Evolutionary conservation across 2,329 filamentous ascomycete species (phyloP).

Genomic region (Epichloe festucae): DNA sequence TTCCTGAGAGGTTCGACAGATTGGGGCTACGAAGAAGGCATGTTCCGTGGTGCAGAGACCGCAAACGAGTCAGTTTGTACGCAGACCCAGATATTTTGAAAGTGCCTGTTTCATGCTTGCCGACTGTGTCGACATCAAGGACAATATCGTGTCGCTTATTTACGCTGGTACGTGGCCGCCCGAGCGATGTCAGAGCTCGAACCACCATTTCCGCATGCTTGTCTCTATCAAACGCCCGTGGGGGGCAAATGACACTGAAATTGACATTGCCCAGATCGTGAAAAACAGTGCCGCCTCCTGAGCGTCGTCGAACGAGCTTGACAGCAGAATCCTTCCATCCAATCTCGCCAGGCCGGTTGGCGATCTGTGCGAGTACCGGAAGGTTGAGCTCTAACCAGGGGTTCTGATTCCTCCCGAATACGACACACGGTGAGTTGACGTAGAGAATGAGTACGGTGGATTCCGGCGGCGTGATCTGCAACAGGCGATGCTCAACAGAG

Average conservation of each 20-base stretch:
- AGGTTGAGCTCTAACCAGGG: conserved; percentile 90
- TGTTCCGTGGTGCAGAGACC: conserved; percentile 86
- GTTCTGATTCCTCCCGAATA: conserved; percentile 95
- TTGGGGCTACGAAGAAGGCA: conserved; percentile 71
- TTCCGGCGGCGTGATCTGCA: conserved; percentile 57
- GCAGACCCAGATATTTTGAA: conserved; percentile 89
- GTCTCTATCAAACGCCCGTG: conserved; percentile 64
- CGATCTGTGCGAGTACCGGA: conserved; percentile 32
- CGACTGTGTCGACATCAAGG: conserved; percentile 32
- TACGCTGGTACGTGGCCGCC: conserved; percentile 50
- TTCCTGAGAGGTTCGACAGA: conserved; percentile 51
- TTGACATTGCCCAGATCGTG: conserved; percentile 91
- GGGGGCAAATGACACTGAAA: conserved; percentile 86
- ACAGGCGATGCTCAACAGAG: conserved; percentile 81
- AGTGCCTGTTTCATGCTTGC: conserved; percentile 16
- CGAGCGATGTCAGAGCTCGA: conserved; percentile 55
- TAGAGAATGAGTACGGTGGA: conserved; percentile 79
- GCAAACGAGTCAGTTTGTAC: conserved; percentile 74
- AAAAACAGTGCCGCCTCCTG: conserved; percentile 86
- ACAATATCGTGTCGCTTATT: conserved; percentile 94
- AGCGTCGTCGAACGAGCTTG: conserved; percentile 66
- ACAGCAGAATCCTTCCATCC: conserved; percentile 20
- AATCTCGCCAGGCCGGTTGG: conserved; percentile 10
- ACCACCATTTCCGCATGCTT: conserved; percentile 89
- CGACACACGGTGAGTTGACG: conserved; percentile 71